Evolutionary conservation across 2,329 filamentous ascomycete genomes (phyloP), one percentile per base, ranked within the genome.

Genomic region (Penicillium fuscoglaucum): DNA sequence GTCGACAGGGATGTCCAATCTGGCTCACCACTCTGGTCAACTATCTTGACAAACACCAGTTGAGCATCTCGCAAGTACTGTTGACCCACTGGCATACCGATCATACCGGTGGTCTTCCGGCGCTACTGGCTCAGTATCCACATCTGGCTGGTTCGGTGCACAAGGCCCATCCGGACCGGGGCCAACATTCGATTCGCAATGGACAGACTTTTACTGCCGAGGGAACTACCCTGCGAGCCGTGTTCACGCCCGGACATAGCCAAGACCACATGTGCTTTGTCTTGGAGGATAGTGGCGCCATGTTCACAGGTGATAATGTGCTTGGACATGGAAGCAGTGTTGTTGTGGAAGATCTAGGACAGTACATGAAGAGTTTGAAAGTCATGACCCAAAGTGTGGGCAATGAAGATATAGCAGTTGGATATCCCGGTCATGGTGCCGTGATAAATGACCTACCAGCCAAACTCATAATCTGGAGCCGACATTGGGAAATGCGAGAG

Each of bases 221-320:
- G 19, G 55, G 50, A 24, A 45, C 44, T n/a, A 54, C 44, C 4
- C 4, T 58, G 2, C 43, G 44, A 48, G 55, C 55, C 6, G 29
- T 58, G 6, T 58, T 58, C n/a, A 58, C 50, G 0, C 55, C 55
- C 2, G 55, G 55, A 6, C 55, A 58, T 54, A 54, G 43, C 26
- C 43, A 28, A 10, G 55, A 58, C 13, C 55, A 58, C 15, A 58
- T 58, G 55, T 58, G 55, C 4, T 58, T 58, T 54, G 21, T 58
- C 8, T 7, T 54, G 10, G 50, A 54, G 28, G 55, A 54, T 15
- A 44, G 28, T 3, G 43, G 50, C 6, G 50, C 50, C 9, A 48
- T 58, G 55, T 54, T 58, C 50, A 58, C 55, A 12, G 55, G 55
- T 13, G 55, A 58, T 7, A 58, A 58, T 39, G 28, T 58, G 24